Evolutionary conservation across 345 rosid genomes (phyloP).

Genomic region (Eucalyptus pauciflora): DNA sequence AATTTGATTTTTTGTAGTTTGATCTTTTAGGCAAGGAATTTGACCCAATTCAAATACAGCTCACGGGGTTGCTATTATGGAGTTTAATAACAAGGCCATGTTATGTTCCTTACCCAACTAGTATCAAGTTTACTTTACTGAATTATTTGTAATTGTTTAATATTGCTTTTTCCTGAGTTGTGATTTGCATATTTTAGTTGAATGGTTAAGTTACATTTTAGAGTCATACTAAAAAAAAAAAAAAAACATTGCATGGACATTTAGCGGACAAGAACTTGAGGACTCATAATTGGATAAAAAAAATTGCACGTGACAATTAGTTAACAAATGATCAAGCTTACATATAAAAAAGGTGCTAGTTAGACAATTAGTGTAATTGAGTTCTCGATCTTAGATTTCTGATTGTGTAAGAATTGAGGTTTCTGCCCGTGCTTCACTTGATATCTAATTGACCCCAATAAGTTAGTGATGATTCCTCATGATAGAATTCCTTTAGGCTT

Average conservation of each 20-base stretch:
- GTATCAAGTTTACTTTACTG: too few relatives aligned
- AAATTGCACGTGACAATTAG: too few relatives aligned
- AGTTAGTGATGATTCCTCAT: too few relatives aligned
- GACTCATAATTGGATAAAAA: neutral
- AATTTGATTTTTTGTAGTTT: neutral
- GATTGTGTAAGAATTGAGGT: too few relatives aligned
- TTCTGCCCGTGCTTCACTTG: rapidly evolving
- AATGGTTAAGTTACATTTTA: neutral
- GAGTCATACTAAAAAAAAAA: neutral
- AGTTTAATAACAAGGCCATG: neutral
- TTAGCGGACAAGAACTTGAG: too few relatives aligned
- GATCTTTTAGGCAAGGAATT: neutral
- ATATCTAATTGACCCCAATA: rapidly evolving
- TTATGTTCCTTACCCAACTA: too few relatives aligned
- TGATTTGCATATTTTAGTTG: neutral
- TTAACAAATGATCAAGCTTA: too few relatives aligned
- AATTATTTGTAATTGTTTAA: too few relatives aligned
- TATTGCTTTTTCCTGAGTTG: too few relatives aligned
- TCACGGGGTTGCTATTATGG: neutral
- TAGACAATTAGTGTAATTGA: neutral
- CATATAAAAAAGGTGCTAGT: too few relatives aligned
- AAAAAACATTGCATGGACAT: neutral
- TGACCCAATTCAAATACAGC: neutral
- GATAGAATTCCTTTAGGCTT: too few relatives aligned
- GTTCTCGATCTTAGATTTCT: too few relatives aligned